A percentile compares a stretch with the other conserved stretches of the same genome.
phyloP scores from a whole-genome alignment of 306 rosid species.

The Hippophae rhamnoides region DNA sequence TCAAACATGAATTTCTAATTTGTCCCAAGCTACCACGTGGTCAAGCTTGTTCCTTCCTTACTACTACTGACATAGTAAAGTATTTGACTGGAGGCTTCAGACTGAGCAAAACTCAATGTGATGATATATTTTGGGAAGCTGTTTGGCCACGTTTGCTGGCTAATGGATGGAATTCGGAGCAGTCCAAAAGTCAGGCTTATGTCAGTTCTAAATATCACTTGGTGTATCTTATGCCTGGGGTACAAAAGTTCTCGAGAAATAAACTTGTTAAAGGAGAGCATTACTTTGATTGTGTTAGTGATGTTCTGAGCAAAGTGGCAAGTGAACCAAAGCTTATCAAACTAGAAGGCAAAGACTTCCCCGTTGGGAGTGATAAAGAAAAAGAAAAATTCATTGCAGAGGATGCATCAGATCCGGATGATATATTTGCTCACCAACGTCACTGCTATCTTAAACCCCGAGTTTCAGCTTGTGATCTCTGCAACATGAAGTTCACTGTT shows the following conservation, averaged over 20 bases:
- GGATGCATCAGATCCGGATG: slow-evolving; percentile 37
- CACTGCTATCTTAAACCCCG: slow-evolving; percentile 64
- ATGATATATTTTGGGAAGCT: slow-evolving; percentile 79
- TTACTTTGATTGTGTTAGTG: slow-evolving; percentile 64
- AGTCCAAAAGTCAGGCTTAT: slow-evolving; percentile 45
- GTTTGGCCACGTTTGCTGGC: slow-evolving; percentile 87
- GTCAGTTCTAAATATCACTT: slow-evolving; percentile 33
- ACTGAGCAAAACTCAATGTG: slow-evolving; percentile 60
- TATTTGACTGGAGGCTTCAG: slow-evolving; percentile 56
- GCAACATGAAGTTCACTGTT: slow-evolving; percentile 38
- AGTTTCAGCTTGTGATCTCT: slow-evolving; percentile 23
- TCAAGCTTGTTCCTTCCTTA: slow-evolving; percentile 57
- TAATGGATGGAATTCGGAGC: slow-evolving; percentile 83
- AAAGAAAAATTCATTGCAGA: slow-evolving; percentile 28
- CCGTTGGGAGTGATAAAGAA: slow-evolving; percentile 28
- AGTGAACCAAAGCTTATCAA: slow-evolving; percentile 64
- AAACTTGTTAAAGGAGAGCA: slow-evolving; percentile 65
- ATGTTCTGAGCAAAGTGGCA: slow-evolving; percentile 68
- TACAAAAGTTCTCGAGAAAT: slow-evolving; percentile 59
- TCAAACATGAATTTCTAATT: slow-evolving; percentile 20
- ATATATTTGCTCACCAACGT: slow-evolving; percentile 29
- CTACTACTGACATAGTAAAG: slow-evolving; percentile 45
- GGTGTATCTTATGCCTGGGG: slow-evolving; percentile 69
- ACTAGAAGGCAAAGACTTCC: slow-evolving; percentile 47
- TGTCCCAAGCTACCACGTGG: slow-evolving; percentile 30